These are phyloP conservation scores for Leccinum solheimii DNA, from an alignment of 1,284 basidiomycete genomes.

Conservation along the genomic window DNA sequence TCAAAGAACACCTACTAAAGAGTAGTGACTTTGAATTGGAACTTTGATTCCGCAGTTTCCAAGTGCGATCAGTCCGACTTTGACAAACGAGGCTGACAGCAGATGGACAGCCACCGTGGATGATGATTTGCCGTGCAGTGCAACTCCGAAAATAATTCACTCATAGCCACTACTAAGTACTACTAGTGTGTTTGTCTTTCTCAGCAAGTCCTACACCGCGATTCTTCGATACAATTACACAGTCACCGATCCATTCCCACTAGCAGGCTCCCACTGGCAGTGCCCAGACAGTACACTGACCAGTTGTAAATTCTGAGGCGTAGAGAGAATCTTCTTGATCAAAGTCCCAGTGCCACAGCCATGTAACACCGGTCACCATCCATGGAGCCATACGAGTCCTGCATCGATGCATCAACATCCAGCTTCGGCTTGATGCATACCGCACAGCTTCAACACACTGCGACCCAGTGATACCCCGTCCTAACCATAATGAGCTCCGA, in stretches of 20 bases:
- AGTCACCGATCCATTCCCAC: background rate
- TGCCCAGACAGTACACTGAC: background rate
- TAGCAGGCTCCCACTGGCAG: background rate
- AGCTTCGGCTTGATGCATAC: background rate
- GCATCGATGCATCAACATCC: background rate
- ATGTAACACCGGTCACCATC: background rate
- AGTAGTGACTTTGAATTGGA: too few relatives aligned
- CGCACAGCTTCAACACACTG: constrained; percentile 8
- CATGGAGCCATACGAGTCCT: background rate
- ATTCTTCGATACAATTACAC: background rate
- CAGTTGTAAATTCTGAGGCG: background rate
- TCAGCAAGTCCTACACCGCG: too few relatives aligned
- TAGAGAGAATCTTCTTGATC: background rate
- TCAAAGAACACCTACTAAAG: too few relatives aligned
- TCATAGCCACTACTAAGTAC: too few relatives aligned
- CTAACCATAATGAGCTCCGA: constrained; percentile 8
- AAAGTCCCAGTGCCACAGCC: background rate
- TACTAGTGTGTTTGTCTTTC: too few relatives aligned
- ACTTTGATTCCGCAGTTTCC: too few relatives aligned
- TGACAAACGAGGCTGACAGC: too few relatives aligned
- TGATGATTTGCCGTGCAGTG: too few relatives aligned
- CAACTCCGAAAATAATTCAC: too few relatives aligned
- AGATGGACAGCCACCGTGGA: too few relatives aligned
- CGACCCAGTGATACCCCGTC: constrained; percentile 1
- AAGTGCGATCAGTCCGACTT: too few relatives aligned